These are phyloP conservation scores for Amaranthus cruentus DNA, from an alignment of 148 eudicot genomes.

Conservation along the genomic window DNA sequence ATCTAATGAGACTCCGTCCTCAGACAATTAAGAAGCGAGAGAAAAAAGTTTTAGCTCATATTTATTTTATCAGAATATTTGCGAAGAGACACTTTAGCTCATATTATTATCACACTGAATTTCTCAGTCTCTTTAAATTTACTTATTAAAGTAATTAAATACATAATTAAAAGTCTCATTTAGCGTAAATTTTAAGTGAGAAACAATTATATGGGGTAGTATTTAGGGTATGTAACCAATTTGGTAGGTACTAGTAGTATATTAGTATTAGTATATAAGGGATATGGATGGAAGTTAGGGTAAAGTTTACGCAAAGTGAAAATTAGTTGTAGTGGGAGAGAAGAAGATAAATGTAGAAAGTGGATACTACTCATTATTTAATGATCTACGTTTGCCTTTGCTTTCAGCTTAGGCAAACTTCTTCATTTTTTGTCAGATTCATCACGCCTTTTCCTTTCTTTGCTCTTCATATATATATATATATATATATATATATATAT, in stretches of 20 bases:
- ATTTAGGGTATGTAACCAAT: background rate
- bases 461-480: slow-evolving; percentile 2
- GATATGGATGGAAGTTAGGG: background rate
- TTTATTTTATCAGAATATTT: too few relatives aligned
- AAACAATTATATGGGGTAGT: background rate
- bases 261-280: background rate
- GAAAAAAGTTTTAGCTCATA: too few relatives aligned
- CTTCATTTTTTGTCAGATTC: slow-evolving; percentile 28
- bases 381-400: slow-evolving; percentile 10
- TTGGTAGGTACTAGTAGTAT: background rate
- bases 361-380: background rate
- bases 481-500: too few relatives aligned
- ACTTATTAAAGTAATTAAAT: too few relatives aligned
- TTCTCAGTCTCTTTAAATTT: too few relatives aligned
- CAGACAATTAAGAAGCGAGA: too few relatives aligned
- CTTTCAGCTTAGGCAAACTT: slow-evolving; percentile 29
- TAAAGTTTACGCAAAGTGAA: slow-evolving; percentile 30
- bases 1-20: too few relatives aligned
- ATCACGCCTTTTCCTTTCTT: slow-evolving; percentile 25
- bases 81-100: too few relatives aligned
- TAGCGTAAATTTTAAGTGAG: too few relatives aligned
- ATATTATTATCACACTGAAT: too few relatives aligned
- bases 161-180: too few relatives aligned
- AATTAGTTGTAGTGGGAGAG: slow-evolving; percentile 9
- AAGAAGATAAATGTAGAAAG: background rate